Base-by-base conservation (phyloP, 2,329 filamentous ascomycete genomes). In the Aspergillus ruber region DNA sequence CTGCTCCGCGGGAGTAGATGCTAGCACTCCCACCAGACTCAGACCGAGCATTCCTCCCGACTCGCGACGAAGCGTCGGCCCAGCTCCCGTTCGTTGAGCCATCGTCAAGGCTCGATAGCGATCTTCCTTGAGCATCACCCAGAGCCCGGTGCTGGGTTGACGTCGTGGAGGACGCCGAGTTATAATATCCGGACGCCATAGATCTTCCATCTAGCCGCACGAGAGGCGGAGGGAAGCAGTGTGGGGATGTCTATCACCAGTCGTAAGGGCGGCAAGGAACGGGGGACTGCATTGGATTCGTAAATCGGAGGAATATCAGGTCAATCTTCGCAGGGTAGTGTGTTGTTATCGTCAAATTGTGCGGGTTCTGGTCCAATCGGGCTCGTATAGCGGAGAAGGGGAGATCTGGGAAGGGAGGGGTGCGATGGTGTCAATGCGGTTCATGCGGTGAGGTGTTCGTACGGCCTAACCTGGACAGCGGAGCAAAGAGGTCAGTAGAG, bases 1-100 rank as follows among this genome's bases (percentile, higher is more conserved):
- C 56, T 35, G 52, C 77, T 45, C 79, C 81, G 45, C 86, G 81
- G 15, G 83, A 80, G 43, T 78, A 81, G 65, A 82, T 86, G 47
- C 81, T 84, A 58, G 82, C 76, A 61, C 75, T 75, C 50, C 75
- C 70, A 47, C 74, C 72, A 38, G 81, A 81, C 42, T 76, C 66
- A n/a, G 80, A 80, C 44, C 80, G 75, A 52, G 71, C 61, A 57
- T 67, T 66, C 50, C 68, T 57, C 32, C 60, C 64, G 18, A 59
- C 51, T 45, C 56, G 58, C 18, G 68, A 57, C 15, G 55, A 52
- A 27, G 55, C 54, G 49, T 68, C 69, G 40, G 62, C 54, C 64
- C 66, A 71, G 18, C 67, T 71, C 29, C 66, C 67, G 44, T 69
- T 61, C 36, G 51, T 59, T n/a, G 64, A 65, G 35, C 54, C 61